Evolutionary conservation across 352 stramenopile species (phyloP), one percentile per base, ranked within the genome.

Genomic region (Pythium diclinum): DNA sequence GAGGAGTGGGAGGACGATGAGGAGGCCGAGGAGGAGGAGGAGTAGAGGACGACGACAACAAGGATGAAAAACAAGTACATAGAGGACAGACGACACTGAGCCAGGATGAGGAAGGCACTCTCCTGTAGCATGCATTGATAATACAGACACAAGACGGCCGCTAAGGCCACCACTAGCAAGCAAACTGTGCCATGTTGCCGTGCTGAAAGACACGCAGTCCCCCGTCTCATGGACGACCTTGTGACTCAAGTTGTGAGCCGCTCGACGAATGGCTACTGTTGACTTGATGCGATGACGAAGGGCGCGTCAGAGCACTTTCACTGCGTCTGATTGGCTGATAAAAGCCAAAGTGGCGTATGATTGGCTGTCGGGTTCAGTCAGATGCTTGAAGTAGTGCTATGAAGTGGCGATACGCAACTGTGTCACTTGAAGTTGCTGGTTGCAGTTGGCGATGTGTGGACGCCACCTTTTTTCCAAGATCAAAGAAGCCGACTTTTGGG

Each of bases 1-100:
- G 59, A 76, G 48, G 70, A 75, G 34, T 68, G 74, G 10, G 77
- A 81, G 10, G 67, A 75, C 11, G 72, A 73, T 3, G 70, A 66
- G 23, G 59, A 74, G 8, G 51, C 40, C n/a, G 62, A 66, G 44
- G 63, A 59, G 3, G 59, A 67, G 46, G 33, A 63, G 23, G 32
- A 58, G n/a, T 46, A 21, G 49, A n/a, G 8, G 25, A 38, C 19
- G 19, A 55, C 44, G 16, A 16, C n/a, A 9, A 25, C 44, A 21
- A 13, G n/a, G n/a, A 47, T 23, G 32, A 53, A 5, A 53, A n/a
- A 53, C 46, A 23, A 16, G 33, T 38, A 38, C 33, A 14, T 28
- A 28, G 25, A 38, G 8, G 32, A n/a, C n/a, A n/a, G n/a, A n/a
- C n/a, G n/a, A n/a, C n/a, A 42, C 36, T 4, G 36, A 42, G 13